phyloP scores from a whole-genome alignment of 202 grass and related monocot species.

The Dendrocalamus latiflorus region DNA sequence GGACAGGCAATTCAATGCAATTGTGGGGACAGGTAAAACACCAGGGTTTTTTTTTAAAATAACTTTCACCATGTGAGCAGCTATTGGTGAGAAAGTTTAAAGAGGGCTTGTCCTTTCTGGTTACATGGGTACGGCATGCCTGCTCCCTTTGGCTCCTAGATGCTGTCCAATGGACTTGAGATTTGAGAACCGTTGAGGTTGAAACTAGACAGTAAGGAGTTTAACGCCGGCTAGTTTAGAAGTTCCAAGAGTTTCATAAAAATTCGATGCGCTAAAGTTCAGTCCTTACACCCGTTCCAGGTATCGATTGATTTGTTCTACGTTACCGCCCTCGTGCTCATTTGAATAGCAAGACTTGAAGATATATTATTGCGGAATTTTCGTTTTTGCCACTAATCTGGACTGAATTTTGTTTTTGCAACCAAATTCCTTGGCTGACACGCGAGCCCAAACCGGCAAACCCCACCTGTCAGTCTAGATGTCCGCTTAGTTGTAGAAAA shows the following conservation, averaged over 20 bases:
- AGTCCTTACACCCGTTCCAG: no score
- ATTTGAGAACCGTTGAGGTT: not conserved
- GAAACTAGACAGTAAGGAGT: not conserved
- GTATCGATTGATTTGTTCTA: no score
- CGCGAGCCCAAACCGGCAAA: not conserved
- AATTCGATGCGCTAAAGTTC: not conserved
- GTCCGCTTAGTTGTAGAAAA: not conserved
- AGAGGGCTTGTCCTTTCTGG: not conserved
- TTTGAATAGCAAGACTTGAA: not conserved
- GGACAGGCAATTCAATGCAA: conserved; percentile 10
- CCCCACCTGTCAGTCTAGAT: not conserved
- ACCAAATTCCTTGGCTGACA: not conserved
- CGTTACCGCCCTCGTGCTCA: no score
- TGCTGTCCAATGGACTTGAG: not conserved
- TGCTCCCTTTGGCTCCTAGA: not conserved
- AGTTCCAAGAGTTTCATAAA: not conserved
- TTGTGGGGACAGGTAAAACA: not conserved
- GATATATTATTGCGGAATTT: not conserved
- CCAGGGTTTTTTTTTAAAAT: not conserved
- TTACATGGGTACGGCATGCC: not conserved
- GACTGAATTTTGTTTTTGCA: not conserved
- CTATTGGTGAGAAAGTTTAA: not conserved
- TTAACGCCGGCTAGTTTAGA: not conserved
- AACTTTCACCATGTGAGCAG: conserved; percentile 7
- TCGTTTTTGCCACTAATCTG: not conserved